Evolutionary conservation across 2,329 filamentous ascomycete species (phyloP).

Genomic region (Sclerotinia nivalis): DNA sequence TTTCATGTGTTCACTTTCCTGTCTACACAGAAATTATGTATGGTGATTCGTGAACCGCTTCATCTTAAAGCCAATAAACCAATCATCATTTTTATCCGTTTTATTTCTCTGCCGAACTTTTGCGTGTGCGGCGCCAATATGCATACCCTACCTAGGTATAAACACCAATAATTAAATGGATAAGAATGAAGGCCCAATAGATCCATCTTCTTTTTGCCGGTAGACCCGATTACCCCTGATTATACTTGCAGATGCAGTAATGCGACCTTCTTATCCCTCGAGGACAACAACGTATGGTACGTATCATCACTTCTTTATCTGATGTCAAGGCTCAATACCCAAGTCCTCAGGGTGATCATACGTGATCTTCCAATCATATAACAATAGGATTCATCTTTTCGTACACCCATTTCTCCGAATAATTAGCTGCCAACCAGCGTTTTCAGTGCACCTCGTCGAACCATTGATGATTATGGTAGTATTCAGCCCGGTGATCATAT

Average conservation of each 20-base stretch:
- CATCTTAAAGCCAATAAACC: background rate
- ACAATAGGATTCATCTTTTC: background rate
- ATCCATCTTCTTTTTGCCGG: slow-evolving; percentile 6
- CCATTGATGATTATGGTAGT: background rate
- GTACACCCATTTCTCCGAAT: background rate
- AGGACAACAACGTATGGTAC: slow-evolving; percentile 10
- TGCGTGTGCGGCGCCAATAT: slow-evolving; percentile 5
- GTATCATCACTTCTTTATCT: background rate
- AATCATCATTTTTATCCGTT: background rate
- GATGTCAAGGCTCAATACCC: background rate
- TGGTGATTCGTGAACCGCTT: slow-evolving; percentile 4
- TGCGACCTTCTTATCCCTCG: background rate
- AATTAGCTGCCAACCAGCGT: background rate
- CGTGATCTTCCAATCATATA: background rate
- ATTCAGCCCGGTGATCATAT: background rate
- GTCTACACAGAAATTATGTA: background rate
- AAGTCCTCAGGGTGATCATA: background rate
- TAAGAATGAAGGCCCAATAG: background rate
- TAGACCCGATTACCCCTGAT: slow-evolving; percentile 7
- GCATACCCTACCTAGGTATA: background rate
- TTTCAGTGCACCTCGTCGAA: background rate
- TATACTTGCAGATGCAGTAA: background rate
- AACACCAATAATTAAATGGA: background rate
- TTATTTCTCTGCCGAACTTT: background rate
- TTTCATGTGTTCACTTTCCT: slow-evolving; percentile 5